Base-by-base conservation (phyloP, 108 stramenopile genomes). In the Conticribra weissflogii region DNA sequence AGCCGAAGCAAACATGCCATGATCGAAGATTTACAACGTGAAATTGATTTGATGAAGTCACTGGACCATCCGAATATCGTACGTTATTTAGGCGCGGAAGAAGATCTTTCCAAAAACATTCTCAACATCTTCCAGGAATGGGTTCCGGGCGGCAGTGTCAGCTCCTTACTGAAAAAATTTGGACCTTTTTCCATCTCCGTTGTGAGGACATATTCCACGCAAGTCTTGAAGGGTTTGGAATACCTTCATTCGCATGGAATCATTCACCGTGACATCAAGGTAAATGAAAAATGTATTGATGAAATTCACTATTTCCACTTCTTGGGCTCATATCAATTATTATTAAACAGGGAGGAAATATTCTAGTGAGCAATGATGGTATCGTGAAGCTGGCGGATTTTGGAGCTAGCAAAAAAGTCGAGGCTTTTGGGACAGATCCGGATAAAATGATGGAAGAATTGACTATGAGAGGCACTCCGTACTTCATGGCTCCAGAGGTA, bases 91-190 rank as follows among this genome's bases (percentile, higher is more conserved):
- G 98, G 98, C 16, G 93, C 96, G 5, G 88, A 95, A 63, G 84
- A 95, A 52, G 84, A 96, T 68, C 79, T 80, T 24, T 72, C 74
- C 7, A 61, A 83, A 34, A 55, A 82, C 7, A 76, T 57, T 52
- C 81, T 98, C 8, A 88, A 91, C 74, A 96, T 98, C 28, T 98
- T 98, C 67, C 98, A 98, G 81, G 96, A 98, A 78, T 98, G 98
- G 98, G 96, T 89, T 8, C 89, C 97, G n/a, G 96, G 96, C 32
- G 96, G 96, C 4, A 88, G 86, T 19, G 81, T 98, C 27, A 77
- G 89, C 21, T 68, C 82, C 12, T 74, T 97, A 32, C 75, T 97
- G 59, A 70, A 68, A 19, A 85, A 91, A 61, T 96, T 97, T 74
- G 98, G 98, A 0, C 54, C 97, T 0, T 96, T 98, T 77, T 66